Evolutionary conservation across 2,329 filamentous ascomycete species (phyloP).

Genomic region (Bisporella sp.): DNA sequence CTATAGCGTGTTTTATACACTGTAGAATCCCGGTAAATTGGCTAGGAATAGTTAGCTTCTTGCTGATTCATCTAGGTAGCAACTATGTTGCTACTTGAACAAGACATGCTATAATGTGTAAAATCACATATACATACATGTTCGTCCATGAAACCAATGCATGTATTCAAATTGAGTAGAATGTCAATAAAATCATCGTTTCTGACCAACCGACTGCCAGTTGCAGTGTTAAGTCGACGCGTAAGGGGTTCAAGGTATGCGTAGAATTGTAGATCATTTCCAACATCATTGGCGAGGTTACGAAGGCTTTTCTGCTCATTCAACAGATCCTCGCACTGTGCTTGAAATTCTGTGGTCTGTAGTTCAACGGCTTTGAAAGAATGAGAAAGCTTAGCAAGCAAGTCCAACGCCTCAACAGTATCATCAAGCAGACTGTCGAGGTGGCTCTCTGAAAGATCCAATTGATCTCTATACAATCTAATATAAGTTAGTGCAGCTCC

Average conservation of each 20-base stretch:
- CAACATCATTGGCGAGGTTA: conserved; percentile 74
- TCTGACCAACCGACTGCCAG: conserved; percentile 78
- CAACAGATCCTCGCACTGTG: conserved; percentile 83
- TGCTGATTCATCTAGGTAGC: background rate
- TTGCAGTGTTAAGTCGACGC: conserved; percentile 82
- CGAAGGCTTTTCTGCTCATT: conserved; percentile 74
- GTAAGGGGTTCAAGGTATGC: conserved; percentile 88
- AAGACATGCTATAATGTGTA: background rate
- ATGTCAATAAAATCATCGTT: conserved; percentile 83
- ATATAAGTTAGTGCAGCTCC: background rate
- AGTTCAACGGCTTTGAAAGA: conserved; percentile 83
- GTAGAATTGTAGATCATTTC: conserved; percentile 90
- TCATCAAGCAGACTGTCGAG: conserved; percentile 72
- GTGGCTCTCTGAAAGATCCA: conserved; percentile 73
- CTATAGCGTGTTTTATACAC: conserved; percentile 84
- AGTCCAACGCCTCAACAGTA: conserved; percentile 66
- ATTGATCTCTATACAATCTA: conserved; percentile 73
- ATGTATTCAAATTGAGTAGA: conserved; percentile 79
- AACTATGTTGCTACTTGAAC: conserved; percentile 5
- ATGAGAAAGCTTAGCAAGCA: conserved; percentile 72
- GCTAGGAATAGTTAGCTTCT: conserved; percentile 35
- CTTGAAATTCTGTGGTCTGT: conserved; percentile 89
- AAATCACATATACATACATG: conserved; percentile 52
- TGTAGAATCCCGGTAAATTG: conserved; percentile 79
- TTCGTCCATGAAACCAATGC: conserved; percentile 83